Evolutionary conservation across 2,329 filamentous ascomycete genomes (phyloP), one percentile per base, ranked within the genome.

Genomic region (Venturia effusa): DNA sequence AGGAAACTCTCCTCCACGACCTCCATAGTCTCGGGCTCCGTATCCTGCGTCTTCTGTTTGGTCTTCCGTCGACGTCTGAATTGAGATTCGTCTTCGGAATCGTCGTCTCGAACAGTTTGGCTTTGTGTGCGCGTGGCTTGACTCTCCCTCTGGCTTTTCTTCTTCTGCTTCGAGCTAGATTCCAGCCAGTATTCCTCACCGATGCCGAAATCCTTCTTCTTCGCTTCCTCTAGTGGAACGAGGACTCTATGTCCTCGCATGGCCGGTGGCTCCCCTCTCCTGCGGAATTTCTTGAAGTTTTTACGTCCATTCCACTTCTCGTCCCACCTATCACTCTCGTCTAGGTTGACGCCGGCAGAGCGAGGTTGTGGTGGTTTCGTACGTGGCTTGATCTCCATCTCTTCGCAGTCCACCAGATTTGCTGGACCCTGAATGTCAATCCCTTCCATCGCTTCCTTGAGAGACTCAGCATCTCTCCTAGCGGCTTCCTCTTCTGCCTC

Each of bases 261-360:
- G 66, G 65, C 67, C 48, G 59, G 68, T 27, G 69, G 73, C 48
- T 74, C 71, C 6, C 75, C 86, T 62, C 84, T 80, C 63, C 80
- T 81, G 27, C 82, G 81, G 71, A 99, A 99, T 69, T 85, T 89
- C 74, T 99, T 99, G 78, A 96, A 99, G 71, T 99, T 97, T 75
- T 91, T 93, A 54, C 93, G 83, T 0, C 93, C 94, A 72, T 97
- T 96, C 94, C 94, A 99, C 45, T 81, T 82, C 0, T 90, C 86
- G 68, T 97, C 84, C 92, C 93, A 97, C 48, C 90, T 82, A 5
- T 86, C 84, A 22, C 81, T 75, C 40, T 74, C 74, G n/a, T 77
- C 72, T 22, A 71, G 73, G 62, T 75, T 68, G n/a, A 75, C 70
- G 68, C 66, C 32, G 41, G 24, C 37, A 37, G 37, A 10, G 61